Base-by-base conservation (phyloP, 2,329 filamentous ascomycete species). In the Aphanocladium album region DNA sequence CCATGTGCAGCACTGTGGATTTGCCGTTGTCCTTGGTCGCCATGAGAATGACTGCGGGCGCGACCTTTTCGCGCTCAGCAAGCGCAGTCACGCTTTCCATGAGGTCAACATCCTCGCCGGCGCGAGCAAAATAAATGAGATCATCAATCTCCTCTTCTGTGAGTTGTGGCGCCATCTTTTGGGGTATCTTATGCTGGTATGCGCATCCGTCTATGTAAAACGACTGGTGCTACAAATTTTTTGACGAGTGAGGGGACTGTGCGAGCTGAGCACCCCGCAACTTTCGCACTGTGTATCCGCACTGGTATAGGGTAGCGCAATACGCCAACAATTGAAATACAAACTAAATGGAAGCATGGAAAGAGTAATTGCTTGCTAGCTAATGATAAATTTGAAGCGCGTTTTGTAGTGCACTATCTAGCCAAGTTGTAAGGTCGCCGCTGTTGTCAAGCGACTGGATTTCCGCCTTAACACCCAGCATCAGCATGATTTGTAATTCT, bases 1-100 rank as follows among this genome's bases (percentile, higher is more conserved):
- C 91, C 85, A 96, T 97, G 76, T 99, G 95, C 70, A 98, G 75
- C 51, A 88, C 89, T 64, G 92, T 96, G 60, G 90, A 89, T 65
- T 88, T 90, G 66, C 87, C 83, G 46, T 85, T 81, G 71, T 96
- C 92, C 65, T 86, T 85, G 25, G 89, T 89, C 16, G 84, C 83
- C 54, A 82, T 74, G 51, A 97, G 74, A 62, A 96, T 81, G 60
- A 87, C 83, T n/a, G 83, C 80, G 2, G 82, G 72, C 0, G 83
- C 74, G 54, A 79, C 80, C 61, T 77, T 80, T 71, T 91, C 85
- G 61, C 87, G 82, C 65, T 82, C 76, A 33, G 85, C 80, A 21
- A 96, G 75, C 27, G 80, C 77, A 14, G 81, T 75, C 56, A 96
- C 79, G 9, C 78, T 71, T 37, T 78, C 74, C 1, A 82, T 77